A percentile compares a stretch with the other conserved stretches of the same genome.
phyloP scores from a whole-genome alignment of 192 early-diverging fungal species.

The Funneliformis geosporum region DNA sequence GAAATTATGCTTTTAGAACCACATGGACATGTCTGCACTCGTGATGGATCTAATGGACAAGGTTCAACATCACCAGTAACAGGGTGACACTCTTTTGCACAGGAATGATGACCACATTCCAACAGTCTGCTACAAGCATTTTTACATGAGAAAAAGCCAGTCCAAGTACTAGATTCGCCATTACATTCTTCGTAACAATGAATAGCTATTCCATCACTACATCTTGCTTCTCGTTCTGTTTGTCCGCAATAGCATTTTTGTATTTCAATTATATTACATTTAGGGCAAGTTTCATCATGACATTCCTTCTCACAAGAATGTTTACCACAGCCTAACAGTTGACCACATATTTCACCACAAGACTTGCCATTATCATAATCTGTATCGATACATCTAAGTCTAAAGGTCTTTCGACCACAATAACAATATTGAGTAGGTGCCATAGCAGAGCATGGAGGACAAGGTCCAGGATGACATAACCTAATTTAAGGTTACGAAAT shows the following conservation, averaged over 20 bases:
- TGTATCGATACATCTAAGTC: conserved; percentile 74
- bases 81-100: conserved; percentile 57
- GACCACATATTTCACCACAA: conserved; percentile 71
- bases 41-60: conserved; percentile 57
- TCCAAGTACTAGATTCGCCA: conserved; percentile 24
- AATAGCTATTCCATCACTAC: conserved; percentile 57
- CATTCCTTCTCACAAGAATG: conserved; percentile 68
- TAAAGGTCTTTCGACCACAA: conserved; percentile 74
- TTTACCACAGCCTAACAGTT: conserved; percentile 69
- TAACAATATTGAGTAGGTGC: conserved; percentile 76
- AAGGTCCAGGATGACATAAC: conserved; percentile 93
- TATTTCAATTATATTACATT: conserved; percentile 54
- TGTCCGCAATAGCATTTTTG: conserved; percentile 75
- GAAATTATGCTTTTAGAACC: conserved; percentile 43
- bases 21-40: conserved; percentile 55
- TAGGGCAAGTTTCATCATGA: conserved; percentile 69
- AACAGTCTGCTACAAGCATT: conserved; percentile 51
- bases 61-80: conserved; percentile 37
- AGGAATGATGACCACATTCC: conserved; percentile 55
- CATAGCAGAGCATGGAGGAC: conserved; percentile 83
- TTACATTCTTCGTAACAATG: conserved; percentile 38
- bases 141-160: conserved; percentile 57
- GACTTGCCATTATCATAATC: conserved; percentile 63
- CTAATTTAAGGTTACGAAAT: conserved; percentile 31
- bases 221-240: conserved; percentile 53